Conservation (phyloP, 2,329 filamentous ascomycete species). For the Colletotrichum costaricense region DNA sequence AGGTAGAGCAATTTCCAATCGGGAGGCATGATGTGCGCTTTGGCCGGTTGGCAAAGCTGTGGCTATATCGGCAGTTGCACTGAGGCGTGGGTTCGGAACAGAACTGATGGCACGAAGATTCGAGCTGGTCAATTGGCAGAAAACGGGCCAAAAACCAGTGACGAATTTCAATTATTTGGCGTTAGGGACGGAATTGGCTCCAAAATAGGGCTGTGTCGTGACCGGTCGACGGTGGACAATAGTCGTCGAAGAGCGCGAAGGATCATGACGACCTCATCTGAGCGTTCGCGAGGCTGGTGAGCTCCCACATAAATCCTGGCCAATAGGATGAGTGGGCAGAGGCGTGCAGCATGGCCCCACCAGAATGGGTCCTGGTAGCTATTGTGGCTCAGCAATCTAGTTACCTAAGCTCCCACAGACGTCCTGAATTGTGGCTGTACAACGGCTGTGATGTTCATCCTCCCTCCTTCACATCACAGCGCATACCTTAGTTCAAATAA, state of each 20-base stretch:
- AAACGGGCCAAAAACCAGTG: background rate
- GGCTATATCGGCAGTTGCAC: background rate
- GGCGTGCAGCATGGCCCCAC: background rate
- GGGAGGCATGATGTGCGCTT: constrained; percentile 15
- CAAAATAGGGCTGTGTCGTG: constrained; percentile 2
- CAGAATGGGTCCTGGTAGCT: too few species aligned
- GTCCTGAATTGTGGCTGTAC: background rate
- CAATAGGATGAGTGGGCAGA: too few species aligned
- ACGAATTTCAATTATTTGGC: background rate
- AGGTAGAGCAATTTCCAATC: constrained; percentile 44
- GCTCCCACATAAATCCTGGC: background rate
- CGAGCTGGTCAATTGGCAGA: background rate
- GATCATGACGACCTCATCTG: constrained; percentile 3
- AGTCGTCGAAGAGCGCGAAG: constrained; percentile 1
- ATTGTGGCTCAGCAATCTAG: background rate
- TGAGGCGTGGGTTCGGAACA: background rate
- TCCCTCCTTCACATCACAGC: background rate
- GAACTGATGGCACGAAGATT: background rate
- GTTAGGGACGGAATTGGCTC: background rate
- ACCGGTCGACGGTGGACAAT: background rate
- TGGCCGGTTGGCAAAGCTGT: background rate
- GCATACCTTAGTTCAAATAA: background rate
- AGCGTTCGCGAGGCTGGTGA: background rate
- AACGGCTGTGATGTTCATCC: background rate
- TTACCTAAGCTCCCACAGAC: background rate